Percentiles rank a stretch among this genome's conserved stretches.
These are phyloP conservation scores for Apiotrichum domesticum DNA, from an alignment of 1,284 basidiomycete genomes.

Conservation along the genomic window DNA sequence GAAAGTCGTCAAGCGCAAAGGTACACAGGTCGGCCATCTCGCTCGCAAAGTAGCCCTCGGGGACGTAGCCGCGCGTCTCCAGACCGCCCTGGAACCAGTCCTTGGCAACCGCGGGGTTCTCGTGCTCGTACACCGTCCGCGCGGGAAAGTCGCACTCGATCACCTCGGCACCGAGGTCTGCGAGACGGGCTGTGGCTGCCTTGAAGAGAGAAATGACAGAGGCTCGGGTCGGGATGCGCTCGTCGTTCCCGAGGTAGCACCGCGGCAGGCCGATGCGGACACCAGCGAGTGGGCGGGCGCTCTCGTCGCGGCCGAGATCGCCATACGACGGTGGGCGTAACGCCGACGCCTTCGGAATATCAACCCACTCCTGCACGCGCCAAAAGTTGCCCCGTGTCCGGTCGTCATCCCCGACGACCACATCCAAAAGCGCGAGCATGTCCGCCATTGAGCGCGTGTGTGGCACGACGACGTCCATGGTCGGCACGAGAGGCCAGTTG, in stretches of 20 bases:
- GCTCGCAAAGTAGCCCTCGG: background rate
- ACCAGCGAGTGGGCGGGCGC: background rate
- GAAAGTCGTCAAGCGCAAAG: conserved; percentile 4
- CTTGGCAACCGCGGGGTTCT: background rate
- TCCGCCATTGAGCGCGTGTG: conserved; percentile 9
- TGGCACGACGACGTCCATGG: conserved; percentile 12
- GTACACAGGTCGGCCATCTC: conserved; percentile 2
- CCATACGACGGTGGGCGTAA: conserved; percentile 1
- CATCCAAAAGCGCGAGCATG: conserved; percentile 5
- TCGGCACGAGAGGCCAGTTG: conserved; percentile 11
- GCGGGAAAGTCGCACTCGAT: conserved; percentile 5
- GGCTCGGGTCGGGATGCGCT: background rate
- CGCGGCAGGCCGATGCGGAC: conserved; percentile 4
- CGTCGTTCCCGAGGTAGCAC: conserved; percentile 4
- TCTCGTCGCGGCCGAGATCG: background rate
- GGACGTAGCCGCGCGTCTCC: conserved; percentile 1
- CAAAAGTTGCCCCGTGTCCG: conserved; percentile 7
- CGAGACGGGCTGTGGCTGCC: background rate
- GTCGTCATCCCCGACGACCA: conserved; percentile 5
- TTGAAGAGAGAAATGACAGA: background rate
- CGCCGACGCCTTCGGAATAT: background rate
- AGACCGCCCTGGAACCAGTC: conserved; percentile 9
- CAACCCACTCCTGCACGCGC: conserved; percentile 1
- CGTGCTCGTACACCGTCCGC: conserved; percentile 1
- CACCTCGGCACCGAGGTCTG: conserved; percentile 7